These are phyloP conservation scores for Tulasnella sp. DNA, from an alignment of 768 basidiomycete species.

Conservation along the genomic window DNA sequence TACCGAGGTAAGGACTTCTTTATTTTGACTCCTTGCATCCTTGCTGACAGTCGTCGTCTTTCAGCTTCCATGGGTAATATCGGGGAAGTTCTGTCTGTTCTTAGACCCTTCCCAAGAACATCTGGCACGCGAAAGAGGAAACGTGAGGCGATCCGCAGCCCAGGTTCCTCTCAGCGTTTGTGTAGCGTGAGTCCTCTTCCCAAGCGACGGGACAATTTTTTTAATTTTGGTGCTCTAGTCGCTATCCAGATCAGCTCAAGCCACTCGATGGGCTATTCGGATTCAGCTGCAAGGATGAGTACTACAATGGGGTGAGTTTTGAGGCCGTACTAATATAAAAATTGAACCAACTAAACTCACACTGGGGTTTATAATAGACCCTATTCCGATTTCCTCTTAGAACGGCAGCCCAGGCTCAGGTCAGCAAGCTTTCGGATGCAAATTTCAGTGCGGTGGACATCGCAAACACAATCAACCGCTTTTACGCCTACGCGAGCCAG, in stretches of 20 bases:
- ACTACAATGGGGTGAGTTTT: slow-evolving; percentile 43
- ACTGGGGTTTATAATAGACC: slow-evolving; percentile 37
- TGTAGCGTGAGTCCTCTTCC: not conserved
- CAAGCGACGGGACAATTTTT: too few species aligned
- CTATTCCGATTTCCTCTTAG: slow-evolving; percentile 48
- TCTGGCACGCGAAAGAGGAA: slow-evolving; percentile 35
- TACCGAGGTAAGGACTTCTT: slow-evolving; percentile 44
- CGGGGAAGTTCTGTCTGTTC: slow-evolving; percentile 38
- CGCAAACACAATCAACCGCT: not conserved
- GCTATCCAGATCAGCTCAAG: slow-evolving; percentile 44
- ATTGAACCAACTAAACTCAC: not conserved
- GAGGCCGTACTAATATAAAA: not conserved
- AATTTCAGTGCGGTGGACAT: not conserved
- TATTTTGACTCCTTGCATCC: too few species aligned
- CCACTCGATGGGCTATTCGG: slow-evolving; percentile 43
- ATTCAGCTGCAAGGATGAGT: slow-evolving; percentile 36
- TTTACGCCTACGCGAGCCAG: not conserved
- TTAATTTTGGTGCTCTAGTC: slow-evolving; percentile 33
- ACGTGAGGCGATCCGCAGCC: not conserved
- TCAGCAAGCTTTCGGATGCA: not conserved
- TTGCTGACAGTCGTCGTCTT: not conserved
- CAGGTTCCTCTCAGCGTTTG: not conserved
- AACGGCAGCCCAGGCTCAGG: slow-evolving; percentile 30
- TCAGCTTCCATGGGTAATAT: slow-evolving; percentile 38
- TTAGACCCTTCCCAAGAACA: slow-evolving; percentile 46